Evolutionary conservation across 2,329 filamentous ascomycete genomes (phyloP), one percentile per base, ranked within the genome.

Genomic region (Calonectria hawksworthii): DNA sequence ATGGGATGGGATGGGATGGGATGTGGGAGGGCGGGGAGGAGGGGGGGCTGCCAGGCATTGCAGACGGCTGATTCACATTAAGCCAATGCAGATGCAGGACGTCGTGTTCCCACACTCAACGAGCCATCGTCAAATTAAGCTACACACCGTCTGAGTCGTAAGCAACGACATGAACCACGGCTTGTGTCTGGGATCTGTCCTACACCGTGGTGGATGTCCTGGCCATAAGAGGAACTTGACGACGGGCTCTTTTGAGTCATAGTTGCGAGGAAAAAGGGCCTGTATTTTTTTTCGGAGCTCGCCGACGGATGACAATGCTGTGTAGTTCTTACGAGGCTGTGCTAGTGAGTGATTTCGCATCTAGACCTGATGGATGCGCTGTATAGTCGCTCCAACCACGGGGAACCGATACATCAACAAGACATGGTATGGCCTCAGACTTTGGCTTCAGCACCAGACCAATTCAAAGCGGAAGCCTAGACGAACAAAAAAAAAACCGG

Each of bases 41-140:
- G 18, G 36, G 36, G 18, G 18, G 41, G 6, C 41, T 44, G 41
- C 41, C 41, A 21, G 41, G 23, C 14, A 63, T 28, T 41, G 10
- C 56, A 63, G 56, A 63, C 34, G 36, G 56, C 23, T 63, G 56
- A 63, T 26, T 41, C 34, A 63, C 56, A 63, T 63, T 26, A 18
- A 26, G n/a, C 34, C n/a, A 63, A 63, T 63, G 36, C 56, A 59
- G 7, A 44, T 21, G 44, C 44, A n/a, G n/a, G 34, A 36, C 4
- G 4, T 21, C 30, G 21, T 28, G n/a, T 23, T 63, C 30, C 28
- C 56, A 41, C 56, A n/a, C 23, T 38, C 10, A 28, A n/a, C 18
- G 36, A 36, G 23, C 6, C n/a, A 47, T 41, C 36, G 56, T 63
- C 56, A 28, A 63, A 41, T 38, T 61, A 63, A 63, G 23, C 56